Base-by-base conservation (phyloP, 495 filamentous ascomycete genomes). In the Penicillium cinerascens region DNA sequence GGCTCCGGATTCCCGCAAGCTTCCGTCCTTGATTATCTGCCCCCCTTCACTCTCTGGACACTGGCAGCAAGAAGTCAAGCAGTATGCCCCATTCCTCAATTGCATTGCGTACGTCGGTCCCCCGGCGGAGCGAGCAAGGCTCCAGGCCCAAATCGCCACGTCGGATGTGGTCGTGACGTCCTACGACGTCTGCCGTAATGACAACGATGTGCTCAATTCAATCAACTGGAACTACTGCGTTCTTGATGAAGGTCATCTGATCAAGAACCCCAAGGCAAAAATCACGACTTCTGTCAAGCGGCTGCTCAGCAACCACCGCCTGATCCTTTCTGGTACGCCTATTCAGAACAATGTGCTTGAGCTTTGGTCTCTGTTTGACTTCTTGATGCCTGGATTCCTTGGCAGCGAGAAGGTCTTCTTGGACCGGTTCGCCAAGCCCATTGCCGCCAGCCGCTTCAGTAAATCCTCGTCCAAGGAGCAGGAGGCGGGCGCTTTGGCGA, bases 321-420 rank as follows among this genome's bases (percentile, higher is more conserved):
- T 98, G 33, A 97, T 98, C 55, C 81, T 98, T 5, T 97, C 93
- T 11, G 93, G 93, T 38, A 98, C 93, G 2, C 93, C 93, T 0
- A 98, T 98, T 61, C 93, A 98, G 67, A 98, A 98, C 70, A 98
- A 97, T 66, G 87, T 98, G 17, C 78, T 96, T 7, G 93, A 98
- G 63, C 78, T 98, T n/a, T 98, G 93, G 93, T 97, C 95, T 0
- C 81, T 98, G 6, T 97, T 98, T 61, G 93, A 98, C 69, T 98
- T 98, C 75, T 73, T 98, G 52, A 98, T 98, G 93, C 93, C 93
- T 4, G 95, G 93, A 6, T 98, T 98, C 78, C 75, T 98, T 7
- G 93, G 93, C n/a, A 89, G 93, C 0, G 93, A 98, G 62, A 97
- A 96, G 70, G 92, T 98, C 22, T 98, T 98, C 78, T 75, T 95